Percentiles rank a stretch among this genome's conserved stretches.
Evolutionary conservation across 129 eudicot species (phyloP).

Genomic region (Helichrysum umbraculigerum): DNA sequence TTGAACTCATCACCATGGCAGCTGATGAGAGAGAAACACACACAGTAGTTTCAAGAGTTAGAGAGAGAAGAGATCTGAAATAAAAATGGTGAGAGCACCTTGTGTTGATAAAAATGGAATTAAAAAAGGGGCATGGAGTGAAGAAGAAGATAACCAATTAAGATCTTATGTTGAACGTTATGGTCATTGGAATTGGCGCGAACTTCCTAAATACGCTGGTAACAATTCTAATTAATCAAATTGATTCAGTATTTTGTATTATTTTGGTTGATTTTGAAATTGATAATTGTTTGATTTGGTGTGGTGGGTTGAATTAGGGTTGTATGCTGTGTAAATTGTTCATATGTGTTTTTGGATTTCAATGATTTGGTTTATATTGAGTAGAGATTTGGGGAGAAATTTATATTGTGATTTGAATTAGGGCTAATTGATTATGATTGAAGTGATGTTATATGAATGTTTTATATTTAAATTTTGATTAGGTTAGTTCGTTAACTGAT

Average conservation of each 20-base stretch:
- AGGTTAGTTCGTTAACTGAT: background rate
- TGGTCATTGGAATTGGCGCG: slow-evolving; percentile 42
- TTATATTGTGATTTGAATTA: background rate
- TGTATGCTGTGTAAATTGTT: background rate
- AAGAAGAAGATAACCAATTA: slow-evolving; percentile 36
- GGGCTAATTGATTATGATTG: background rate
- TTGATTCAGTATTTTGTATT: background rate
- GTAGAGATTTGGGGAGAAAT: background rate
- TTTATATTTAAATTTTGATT: background rate
- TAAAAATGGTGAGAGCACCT: slow-evolving; percentile 41
- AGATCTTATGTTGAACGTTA: slow-evolving; percentile 34
- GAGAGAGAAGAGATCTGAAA: slow-evolving; percentile 37
- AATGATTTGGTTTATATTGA: background rate
- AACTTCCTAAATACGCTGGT: slow-evolving; percentile 43
- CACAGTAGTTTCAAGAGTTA: background rate
- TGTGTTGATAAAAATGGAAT: slow-evolving; percentile 40
- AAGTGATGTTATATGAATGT: background rate
- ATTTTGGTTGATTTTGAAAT: background rate
- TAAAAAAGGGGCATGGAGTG: slow-evolving; percentile 40
- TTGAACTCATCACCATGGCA: slow-evolving; percentile 35
- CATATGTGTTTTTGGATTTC: slow-evolving; percentile 11
- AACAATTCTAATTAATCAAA: background rate
- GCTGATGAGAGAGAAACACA: slow-evolving; percentile 41
- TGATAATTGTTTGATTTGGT: background rate
- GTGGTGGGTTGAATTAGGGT: background rate